Evolutionary conservation across 257 asterid genomes (phyloP).

Genomic region (Fraxinus cuspidata): DNA sequence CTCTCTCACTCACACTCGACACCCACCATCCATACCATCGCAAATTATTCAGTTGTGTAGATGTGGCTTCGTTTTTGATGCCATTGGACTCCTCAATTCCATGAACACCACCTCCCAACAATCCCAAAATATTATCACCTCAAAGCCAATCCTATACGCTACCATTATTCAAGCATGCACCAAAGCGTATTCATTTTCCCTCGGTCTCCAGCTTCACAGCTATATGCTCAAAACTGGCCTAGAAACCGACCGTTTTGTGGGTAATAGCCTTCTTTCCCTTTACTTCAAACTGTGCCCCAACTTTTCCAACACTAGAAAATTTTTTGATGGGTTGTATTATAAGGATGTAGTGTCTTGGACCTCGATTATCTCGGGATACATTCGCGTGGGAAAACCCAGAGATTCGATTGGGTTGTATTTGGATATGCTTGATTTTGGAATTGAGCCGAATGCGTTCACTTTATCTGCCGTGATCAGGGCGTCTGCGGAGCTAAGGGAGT

Average conservation of each 20-base stretch:
- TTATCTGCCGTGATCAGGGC: slow-evolving; percentile 77
- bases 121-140: slow-evolving; percentile 15
- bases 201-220: slow-evolving; percentile 77
- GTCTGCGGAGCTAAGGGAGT: slow-evolving; percentile 49
- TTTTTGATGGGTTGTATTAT: slow-evolving; percentile 52
- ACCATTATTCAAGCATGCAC: slow-evolving; percentile 55
- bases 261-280: slow-evolving; percentile 69
- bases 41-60: slow-evolving; percentile 56
- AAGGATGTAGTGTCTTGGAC: slow-evolving; percentile 91
- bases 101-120: slow-evolving; percentile 23
- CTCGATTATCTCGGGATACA: slow-evolving; percentile 77
- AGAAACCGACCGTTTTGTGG: slow-evolving; percentile 70
- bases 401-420: slow-evolving; percentile 43
- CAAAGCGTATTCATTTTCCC: slow-evolving; percentile 36
- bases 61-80: slow-evolving; percentile 42
- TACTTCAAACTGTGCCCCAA: slow-evolving; percentile 54
- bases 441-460: slow-evolving; percentile 63
- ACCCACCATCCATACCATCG: slow-evolving; percentile 22
- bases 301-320: slow-evolving; percentile 43
- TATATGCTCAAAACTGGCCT: slow-evolving; percentile 64
- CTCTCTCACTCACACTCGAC: slow-evolving; percentile 25
- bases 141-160: slow-evolving; percentile 59
- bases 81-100: slow-evolving; percentile 49
- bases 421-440: slow-evolving; percentile 53
- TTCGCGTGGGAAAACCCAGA: slow-evolving; percentile 48